These are phyloP conservation scores for Mariannaea sp. DNA, from an alignment of 2,329 filamentous ascomycete genomes.

Conservation along the genomic window DNA sequence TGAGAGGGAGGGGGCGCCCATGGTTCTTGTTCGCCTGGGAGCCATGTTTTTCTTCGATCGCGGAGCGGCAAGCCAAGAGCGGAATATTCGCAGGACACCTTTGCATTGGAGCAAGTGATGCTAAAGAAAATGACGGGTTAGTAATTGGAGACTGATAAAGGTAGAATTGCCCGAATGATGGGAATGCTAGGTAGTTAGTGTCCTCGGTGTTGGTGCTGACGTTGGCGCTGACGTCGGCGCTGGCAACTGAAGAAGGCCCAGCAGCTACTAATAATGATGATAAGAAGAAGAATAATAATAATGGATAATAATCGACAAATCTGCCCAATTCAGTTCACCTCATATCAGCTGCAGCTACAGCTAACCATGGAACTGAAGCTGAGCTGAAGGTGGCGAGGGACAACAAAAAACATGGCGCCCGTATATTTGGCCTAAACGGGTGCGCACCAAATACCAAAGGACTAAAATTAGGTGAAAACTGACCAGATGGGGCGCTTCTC, in stretches of 20 bases:
- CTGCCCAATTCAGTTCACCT: neutral
- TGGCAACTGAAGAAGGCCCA: no score
- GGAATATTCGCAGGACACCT: conserved; percentile 23
- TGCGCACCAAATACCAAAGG: no score
- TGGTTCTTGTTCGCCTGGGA: conserved; percentile 30
- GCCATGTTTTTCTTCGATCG: conserved; percentile 22
- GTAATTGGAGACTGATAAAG: no score
- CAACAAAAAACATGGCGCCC: neutral
- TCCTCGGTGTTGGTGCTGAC: no score
- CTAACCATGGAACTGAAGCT: neutral
- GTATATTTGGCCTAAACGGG: conserved; percentile 16
- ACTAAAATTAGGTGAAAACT: conserved; percentile 1
- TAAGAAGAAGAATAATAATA: no score
- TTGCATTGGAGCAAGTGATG: conserved; percentile 14
- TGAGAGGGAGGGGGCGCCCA: conserved; percentile 21
- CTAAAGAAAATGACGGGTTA: no score
- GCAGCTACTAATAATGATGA: no score
- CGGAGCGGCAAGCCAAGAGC: conserved; percentile 20
- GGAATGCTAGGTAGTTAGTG: no score
- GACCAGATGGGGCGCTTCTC: conserved; percentile 28
- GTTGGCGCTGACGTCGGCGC: no score
- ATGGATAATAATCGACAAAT: no score
- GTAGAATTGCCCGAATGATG: no score
- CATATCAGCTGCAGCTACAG: neutral
- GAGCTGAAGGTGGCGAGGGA: no score